A percentile compares a stretch with the other conserved stretches of the same genome.
Evolutionary conservation across 441 rosid genomes (phyloP).

Genomic region (Pelargonium australe): DNA sequence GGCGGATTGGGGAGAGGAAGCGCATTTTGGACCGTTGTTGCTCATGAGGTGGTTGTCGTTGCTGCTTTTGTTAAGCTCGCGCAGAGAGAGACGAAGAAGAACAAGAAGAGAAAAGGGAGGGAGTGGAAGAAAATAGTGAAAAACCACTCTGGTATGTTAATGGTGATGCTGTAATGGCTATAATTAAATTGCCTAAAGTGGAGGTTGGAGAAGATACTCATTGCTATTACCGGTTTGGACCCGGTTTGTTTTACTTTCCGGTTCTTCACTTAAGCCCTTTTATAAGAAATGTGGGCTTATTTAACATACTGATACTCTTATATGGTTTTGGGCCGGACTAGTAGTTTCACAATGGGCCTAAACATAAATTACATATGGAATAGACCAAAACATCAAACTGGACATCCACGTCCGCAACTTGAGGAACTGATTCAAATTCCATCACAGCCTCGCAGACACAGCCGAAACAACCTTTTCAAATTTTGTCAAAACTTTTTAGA

Average conservation of each 20-base stretch:
- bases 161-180: not conserved
- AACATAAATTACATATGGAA: too few relatives aligned
- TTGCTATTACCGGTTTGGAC: not conserved
- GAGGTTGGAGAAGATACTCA: not conserved
- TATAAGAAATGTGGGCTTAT: too few relatives aligned
- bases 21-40: not conserved
- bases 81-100: not conserved
- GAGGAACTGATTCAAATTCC: too few relatives aligned
- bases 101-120: not conserved
- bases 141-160: not conserved
- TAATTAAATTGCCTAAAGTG: not conserved
- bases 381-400: too few relatives aligned
- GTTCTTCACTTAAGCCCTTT: not conserved
- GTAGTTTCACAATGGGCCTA: too few relatives aligned
- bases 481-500: too few relatives aligned
- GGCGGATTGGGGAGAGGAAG: not conserved
- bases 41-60: too few relatives aligned
- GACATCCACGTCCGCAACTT: too few relatives aligned
- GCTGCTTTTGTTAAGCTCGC: not conserved
- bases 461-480: too few relatives aligned
- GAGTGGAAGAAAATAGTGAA: not conserved
- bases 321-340: too few relatives aligned
- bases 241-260: not conserved
- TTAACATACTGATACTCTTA: too few relatives aligned
- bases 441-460: too few relatives aligned